Evolutionary conservation across 2,329 filamentous ascomycete genomes (phyloP).

Genomic region (Paecilomyces fulvus): DNA sequence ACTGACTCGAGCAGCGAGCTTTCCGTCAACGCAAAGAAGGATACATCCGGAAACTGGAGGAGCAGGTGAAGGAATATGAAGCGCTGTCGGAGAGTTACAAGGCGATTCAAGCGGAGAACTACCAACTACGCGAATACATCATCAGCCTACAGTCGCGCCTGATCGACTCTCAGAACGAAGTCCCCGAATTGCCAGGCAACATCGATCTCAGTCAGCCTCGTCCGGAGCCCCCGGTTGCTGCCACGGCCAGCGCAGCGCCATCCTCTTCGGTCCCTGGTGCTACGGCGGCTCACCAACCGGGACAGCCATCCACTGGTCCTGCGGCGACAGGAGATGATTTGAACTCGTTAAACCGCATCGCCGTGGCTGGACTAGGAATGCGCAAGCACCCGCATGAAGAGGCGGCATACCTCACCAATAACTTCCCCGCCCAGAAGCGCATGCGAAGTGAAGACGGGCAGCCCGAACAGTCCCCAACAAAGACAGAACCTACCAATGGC

Average conservation of each 20-base stretch:
- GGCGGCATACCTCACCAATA: slow-evolving; percentile 23
- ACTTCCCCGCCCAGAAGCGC: slow-evolving; percentile 22
- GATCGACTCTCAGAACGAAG: slow-evolving; percentile 73
- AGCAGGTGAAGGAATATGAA: slow-evolving; percentile 75
- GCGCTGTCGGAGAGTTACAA: slow-evolving; percentile 71
- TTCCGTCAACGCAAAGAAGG: slow-evolving; percentile 97
- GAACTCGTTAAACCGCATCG: slow-evolving; percentile 36
- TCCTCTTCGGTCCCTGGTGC: slow-evolving; percentile 2
- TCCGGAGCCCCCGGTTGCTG: slow-evolving; percentile 21
- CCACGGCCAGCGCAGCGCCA: slow-evolving; percentile 8
- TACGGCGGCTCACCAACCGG: slow-evolving; percentile 7
- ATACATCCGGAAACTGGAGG: slow-evolving; percentile 95
- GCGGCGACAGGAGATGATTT: slow-evolving; percentile 25
- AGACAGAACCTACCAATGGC: slow-evolving; percentile 21
- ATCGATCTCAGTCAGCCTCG: slow-evolving; percentile 59
- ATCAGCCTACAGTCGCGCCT: slow-evolving; percentile 81
- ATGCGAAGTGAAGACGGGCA: slow-evolving; percentile 22
- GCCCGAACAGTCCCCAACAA: slow-evolving; percentile 16
- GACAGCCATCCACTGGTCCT: slow-evolving; percentile 5
- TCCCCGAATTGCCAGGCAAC: slow-evolving; percentile 73
- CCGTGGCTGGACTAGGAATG: slow-evolving; percentile 35
- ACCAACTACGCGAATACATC: slow-evolving; percentile 83
- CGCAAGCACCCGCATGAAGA: slow-evolving; percentile 34
- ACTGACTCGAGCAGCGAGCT: slow-evolving; percentile 56
- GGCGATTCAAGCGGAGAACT: slow-evolving; percentile 78